phyloP scores from a whole-genome alignment of 2,329 filamentous ascomycete genomes.

The Cladosporium sp. region DNA sequence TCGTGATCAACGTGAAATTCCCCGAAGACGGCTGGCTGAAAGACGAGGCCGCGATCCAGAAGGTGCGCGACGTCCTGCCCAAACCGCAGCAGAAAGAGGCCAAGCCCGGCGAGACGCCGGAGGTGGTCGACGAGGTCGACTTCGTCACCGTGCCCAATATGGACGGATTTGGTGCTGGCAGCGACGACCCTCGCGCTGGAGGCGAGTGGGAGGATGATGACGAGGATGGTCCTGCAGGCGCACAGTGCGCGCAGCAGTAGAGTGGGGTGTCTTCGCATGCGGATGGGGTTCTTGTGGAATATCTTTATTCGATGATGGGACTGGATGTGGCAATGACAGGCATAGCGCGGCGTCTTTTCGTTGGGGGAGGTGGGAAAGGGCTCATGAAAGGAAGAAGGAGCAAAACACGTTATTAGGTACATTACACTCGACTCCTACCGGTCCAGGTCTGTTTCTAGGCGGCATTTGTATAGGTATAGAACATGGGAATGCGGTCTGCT shows the following conservation, averaged over 20 bases:
- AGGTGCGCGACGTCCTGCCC: constrained; percentile 73
- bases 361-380: background rate
- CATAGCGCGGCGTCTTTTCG: constrained; percentile 6
- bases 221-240: constrained; percentile 53
- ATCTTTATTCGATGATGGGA: no score
- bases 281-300: background rate
- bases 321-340: background rate
- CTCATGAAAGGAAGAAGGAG: no score
- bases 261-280: background rate
- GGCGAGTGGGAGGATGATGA: constrained; percentile 72
- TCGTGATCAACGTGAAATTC: constrained; percentile 82
- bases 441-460: no score
- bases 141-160: constrained; percentile 80
- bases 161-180: constrained; percentile 75
- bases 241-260: constrained; percentile 73
- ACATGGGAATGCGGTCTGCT: no score
- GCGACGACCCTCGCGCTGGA: constrained; percentile 61
- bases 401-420: no score
- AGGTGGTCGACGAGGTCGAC: constrained; percentile 80
- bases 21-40: constrained; percentile 79
- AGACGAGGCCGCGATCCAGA: constrained; percentile 64
- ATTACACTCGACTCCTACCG: background rate
- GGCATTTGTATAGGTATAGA: no score
- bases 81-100: constrained; percentile 40
- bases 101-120: constrained; percentile 50